phyloP scores from a whole-genome alignment of 148 eudicot species.

The Vaccinium macrocarpon region DNA sequence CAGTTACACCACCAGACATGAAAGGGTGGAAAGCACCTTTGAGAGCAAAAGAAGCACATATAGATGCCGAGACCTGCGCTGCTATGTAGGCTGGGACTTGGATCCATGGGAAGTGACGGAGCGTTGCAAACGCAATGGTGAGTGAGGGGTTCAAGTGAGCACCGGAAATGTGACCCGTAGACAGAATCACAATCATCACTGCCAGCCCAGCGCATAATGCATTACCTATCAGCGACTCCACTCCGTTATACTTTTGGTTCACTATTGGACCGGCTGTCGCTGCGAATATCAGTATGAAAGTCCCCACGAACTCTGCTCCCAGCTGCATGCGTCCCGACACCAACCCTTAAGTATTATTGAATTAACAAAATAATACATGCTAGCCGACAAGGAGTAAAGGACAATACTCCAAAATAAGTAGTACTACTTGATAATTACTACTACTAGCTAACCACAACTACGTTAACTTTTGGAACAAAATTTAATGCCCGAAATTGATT shows the following conservation, averaged over 20 bases:
- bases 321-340: slow-evolving; percentile 38
- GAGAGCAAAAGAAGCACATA: slow-evolving; percentile 79
- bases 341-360: background rate
- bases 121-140: slow-evolving; percentile 85
- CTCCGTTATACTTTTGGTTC: slow-evolving; percentile 72
- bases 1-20: slow-evolving; percentile 89
- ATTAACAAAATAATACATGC: background rate
- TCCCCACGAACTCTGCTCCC: slow-evolving; percentile 91
- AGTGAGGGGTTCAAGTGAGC: slow-evolving; percentile 91
- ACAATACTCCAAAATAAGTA: background rate
- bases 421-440: no score
- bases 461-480: no score
- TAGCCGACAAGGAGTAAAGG: background rate
- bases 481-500: no score
- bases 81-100: slow-evolving; percentile 89
- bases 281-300: slow-evolving; percentile 85
- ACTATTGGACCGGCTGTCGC: slow-evolving; percentile 94
- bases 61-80: slow-evolving; percentile 85
- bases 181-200: slow-evolving; percentile 82
- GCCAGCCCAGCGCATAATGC: slow-evolving; percentile 89
- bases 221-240: slow-evolving; percentile 74
- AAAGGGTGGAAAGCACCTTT: slow-evolving; percentile 84
- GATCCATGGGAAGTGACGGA: slow-evolving; percentile 92
- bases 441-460: background rate
- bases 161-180: slow-evolving; percentile 94